Conservation (phyloP, 2,329 filamentous ascomycete species). For the Epichloe baconii region DNA sequence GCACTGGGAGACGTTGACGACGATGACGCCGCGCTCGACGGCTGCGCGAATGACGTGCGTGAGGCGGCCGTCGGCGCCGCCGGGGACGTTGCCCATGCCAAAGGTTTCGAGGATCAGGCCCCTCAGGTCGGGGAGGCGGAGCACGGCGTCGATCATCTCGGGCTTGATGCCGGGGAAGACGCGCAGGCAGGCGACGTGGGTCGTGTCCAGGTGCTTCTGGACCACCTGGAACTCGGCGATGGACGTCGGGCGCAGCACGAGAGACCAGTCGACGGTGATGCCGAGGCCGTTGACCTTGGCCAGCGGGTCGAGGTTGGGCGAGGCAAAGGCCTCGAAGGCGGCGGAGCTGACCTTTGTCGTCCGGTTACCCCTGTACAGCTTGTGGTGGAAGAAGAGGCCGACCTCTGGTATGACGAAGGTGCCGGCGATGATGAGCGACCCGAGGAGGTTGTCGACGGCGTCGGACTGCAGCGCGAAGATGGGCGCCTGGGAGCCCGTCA, state of each 20-base stretch:
- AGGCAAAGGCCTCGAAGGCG: constrained; percentile 76
- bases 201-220: constrained; percentile 64
- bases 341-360: constrained; percentile 80
- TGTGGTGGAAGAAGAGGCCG: constrained; percentile 87
- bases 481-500: constrained; percentile 72
- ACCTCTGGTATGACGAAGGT: constrained; percentile 92
- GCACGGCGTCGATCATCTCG: constrained; percentile 81
- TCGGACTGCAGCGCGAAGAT: constrained; percentile 88
- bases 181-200: constrained; percentile 79
- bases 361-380: constrained; percentile 76
- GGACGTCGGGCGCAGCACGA: constrained; percentile 59
- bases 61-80: constrained; percentile 65
- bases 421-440: constrained; percentile 77
- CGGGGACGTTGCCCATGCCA: constrained; percentile 83
- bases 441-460: constrained; percentile 79
- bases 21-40: constrained; percentile 66
- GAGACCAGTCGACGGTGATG: constrained; percentile 68
- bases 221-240: constrained; percentile 66
- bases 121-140: constrained; percentile 60
- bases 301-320: constrained; percentile 73
- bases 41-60: constrained; percentile 66
- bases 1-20: constrained; percentile 90
- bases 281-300: constrained; percentile 71
- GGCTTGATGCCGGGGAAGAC: constrained; percentile 88
- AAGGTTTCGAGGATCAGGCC: constrained; percentile 86